phyloP scores from a whole-genome alignment of 768 basidiomycete genomes.

The Russula brevipes region DNA sequence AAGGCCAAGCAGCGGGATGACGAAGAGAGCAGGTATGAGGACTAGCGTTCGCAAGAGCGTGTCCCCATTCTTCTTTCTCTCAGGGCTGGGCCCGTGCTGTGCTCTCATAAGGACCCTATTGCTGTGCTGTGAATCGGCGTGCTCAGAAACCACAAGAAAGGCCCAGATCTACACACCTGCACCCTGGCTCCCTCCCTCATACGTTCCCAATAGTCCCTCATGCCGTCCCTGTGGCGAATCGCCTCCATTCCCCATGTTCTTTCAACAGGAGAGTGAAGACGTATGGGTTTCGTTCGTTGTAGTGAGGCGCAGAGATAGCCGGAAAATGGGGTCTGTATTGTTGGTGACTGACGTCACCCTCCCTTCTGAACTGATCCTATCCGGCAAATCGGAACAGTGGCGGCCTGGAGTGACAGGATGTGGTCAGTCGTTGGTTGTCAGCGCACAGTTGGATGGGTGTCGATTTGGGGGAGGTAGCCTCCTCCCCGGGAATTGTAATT shows the following conservation, averaged over 20 bases:
- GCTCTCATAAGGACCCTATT: not conserved
- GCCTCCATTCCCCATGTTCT: not conserved
- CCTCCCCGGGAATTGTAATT: not conserved
- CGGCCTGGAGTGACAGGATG: not conserved
- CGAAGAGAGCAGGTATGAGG: constrained; percentile 12
- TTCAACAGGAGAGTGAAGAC: not conserved
- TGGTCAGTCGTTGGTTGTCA: not conserved
- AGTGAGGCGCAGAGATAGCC: too few relatives aligned
- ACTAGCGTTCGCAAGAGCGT: not conserved
- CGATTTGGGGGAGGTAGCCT: not conserved
- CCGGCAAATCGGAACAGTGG: not conserved
- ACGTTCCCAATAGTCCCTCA: not conserved
- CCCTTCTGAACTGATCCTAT: not conserved
- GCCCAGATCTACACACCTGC: not conserved
- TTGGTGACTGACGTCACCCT: not conserved
- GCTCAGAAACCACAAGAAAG: not conserved
- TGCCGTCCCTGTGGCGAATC: not conserved
- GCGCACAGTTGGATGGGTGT: not conserved
- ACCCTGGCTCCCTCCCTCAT: not conserved
- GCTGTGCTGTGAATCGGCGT: constrained; percentile 1
- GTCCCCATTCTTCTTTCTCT: not conserved
- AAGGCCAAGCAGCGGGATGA: constrained; percentile 13
- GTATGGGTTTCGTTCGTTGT: not conserved
- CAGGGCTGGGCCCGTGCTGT: not conserved
- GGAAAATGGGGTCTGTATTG: too few relatives aligned